Percentiles rank a stretch among this genome's conserved stretches.
Evolutionary conservation across 2,329 filamentous ascomycete species (phyloP).

Genomic region (Colletotrichum camelliae): DNA sequence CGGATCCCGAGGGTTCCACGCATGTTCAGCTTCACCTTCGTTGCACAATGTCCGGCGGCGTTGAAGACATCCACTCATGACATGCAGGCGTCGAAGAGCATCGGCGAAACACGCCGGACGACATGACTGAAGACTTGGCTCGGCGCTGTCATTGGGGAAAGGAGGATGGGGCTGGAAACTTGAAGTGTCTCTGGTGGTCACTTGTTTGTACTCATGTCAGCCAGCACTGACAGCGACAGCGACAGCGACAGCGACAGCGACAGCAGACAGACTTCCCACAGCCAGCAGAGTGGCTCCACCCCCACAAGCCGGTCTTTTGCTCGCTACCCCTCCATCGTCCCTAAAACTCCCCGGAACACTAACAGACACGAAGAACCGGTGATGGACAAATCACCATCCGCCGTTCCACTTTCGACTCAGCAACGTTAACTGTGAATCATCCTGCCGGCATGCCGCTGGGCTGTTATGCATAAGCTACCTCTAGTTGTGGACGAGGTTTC

Average conservation of each 20-base stretch:
- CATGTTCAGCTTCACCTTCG: not conserved
- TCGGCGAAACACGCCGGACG: not conserved
- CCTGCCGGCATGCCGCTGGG: not conserved
- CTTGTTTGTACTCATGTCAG: not conserved
- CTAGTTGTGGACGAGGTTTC: not conserved
- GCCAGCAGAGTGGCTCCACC: not conserved
- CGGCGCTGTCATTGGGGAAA: not conserved
- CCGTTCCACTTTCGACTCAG: not conserved
- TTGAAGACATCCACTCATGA: not conserved
- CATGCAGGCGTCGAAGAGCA: not conserved
- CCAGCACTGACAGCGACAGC: not conserved
- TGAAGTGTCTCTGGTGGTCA: not conserved
- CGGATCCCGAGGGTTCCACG: not conserved
- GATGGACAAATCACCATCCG: not conserved
- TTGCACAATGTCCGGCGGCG: not conserved
- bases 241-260: not conserved
- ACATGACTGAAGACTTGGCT: not conserved
- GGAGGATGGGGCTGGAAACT: not conserved
- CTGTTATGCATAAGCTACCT: not conserved
- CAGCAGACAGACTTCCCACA: not conserved
- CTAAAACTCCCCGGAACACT: not conserved
- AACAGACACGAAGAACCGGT: not conserved
- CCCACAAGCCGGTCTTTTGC: slow-evolving; percentile 9
- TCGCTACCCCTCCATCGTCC: not conserved
- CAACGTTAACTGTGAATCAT: not conserved